Evolutionary conservation across 1,139 yeast species (phyloP), one percentile per base, ranked within the genome.

Genomic region (Magnusiomyces clavatus): DNA sequence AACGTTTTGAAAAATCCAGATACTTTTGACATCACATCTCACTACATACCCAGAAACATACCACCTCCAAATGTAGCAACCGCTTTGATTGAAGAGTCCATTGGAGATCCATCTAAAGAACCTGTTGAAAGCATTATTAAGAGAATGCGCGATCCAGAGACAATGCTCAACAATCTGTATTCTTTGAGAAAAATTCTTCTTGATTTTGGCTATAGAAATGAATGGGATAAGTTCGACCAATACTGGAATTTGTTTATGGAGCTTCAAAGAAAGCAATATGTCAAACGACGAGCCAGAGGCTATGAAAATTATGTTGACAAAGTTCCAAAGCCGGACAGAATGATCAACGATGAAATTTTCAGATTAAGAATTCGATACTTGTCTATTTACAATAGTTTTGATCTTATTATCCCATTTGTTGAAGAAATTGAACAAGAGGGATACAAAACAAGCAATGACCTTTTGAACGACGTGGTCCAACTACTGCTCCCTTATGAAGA

Each of bases 11-110:
- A 48, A 24, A 52, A 57, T 1, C 54, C 50, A 19, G 48, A 50
- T 11, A 36, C 58, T 29, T 45, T 64, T 6, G 67, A 64, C 52
- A 47, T 62, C 39, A 57, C 60, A 1, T 62, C 66, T 2, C 50
- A 57, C 11, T 53, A 52, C 37, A 47, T 60, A 11, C 65, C 65
- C 4, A 51, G 65, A 36, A 57, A 60, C 49, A 50, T 62, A 2
- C 61, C 61, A 12, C 59, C 64, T 1, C 52, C 56, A 40, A 56
- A 62, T 59, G 55, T 61, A n/a, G 53, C 53, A 12, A 49, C 46
- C 6, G 51, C 48, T 10, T 39, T 51, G 8, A 37, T 43, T 17
- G 39, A 47, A 35, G 36, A 48, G 16, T 43, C 49, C 2, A 31
- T 35, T 24, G 50, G 50, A 19, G 48, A 46, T 6, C 19, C 43